phyloP scores from a whole-genome alignment of 495 filamentous ascomycete species.

The Hypoxylon lenormandii region DNA sequence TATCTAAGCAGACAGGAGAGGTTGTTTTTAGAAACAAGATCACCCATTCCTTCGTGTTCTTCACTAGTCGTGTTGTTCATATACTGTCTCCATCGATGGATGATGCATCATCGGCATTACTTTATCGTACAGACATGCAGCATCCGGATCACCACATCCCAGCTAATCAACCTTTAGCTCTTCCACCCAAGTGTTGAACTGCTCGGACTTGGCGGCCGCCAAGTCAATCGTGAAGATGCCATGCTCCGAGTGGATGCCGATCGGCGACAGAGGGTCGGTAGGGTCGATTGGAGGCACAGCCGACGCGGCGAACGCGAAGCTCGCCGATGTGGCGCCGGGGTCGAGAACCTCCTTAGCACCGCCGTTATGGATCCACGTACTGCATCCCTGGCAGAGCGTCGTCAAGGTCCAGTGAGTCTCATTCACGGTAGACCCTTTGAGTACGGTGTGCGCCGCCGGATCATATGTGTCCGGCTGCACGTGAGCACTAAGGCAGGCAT shows the following conservation, averaged over 20 bases:
- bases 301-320: constrained; percentile 57
- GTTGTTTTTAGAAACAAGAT: too few species aligned
- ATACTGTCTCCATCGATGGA: constrained; percentile 17
- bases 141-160: not conserved
- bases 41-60: too few species aligned
- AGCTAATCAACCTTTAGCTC: constrained; percentile 27
- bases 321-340: constrained; percentile 53
- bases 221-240: constrained; percentile 56
- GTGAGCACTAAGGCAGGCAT: constrained; percentile 49
- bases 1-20: too few species aligned
- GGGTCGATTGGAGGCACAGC: constrained; percentile 48
- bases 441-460: constrained; percentile 55
- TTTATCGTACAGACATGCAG: constrained; percentile 30
- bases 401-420: constrained; percentile 64
- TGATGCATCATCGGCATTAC: constrained; percentile 8
- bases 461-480: constrained; percentile 56
- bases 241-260: constrained; percentile 57
- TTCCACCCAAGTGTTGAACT: constrained; percentile 53
- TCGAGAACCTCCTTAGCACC: constrained; percentile 48
- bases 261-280: constrained; percentile 51
- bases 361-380: constrained; percentile 51
- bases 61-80: too few species aligned
- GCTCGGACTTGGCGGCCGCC: constrained; percentile 52
- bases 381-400: constrained; percentile 60
- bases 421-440: constrained; percentile 60